Conservation (phyloP, 441 rosid species). For the Euphorbia celastroides region DNA sequence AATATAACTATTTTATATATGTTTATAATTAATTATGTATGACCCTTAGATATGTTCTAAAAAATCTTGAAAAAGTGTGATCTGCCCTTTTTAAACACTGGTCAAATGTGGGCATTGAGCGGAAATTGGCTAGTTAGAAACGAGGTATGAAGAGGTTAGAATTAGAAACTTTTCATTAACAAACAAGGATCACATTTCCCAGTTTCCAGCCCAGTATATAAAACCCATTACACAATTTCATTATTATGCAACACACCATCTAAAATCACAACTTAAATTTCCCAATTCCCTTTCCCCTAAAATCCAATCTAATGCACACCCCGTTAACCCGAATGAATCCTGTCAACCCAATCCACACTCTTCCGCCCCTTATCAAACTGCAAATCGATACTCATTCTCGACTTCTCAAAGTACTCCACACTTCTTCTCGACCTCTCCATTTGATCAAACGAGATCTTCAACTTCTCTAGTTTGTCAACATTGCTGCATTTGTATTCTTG, state of each 20-base stretch:
- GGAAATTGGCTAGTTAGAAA: constrained; percentile 11
- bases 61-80: too few relatives aligned
- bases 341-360: constrained; percentile 84
- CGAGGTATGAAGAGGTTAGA: constrained; percentile 21
- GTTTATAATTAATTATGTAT: too few relatives aligned
- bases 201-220: constrained; percentile 7
- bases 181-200: constrained; percentile 14
- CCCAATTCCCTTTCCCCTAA: not conserved
- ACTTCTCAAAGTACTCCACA: constrained; percentile 81
- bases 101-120: not conserved
- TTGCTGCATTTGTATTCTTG: constrained; percentile 64
- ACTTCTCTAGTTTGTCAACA: constrained; percentile 62
- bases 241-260: constrained; percentile 17
- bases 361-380: constrained; percentile 75
- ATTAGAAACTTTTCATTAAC: constrained; percentile 21
- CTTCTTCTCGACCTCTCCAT: constrained; percentile 75
- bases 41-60: too few relatives aligned
- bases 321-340: constrained; percentile 36
- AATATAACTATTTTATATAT: too few relatives aligned
- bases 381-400: constrained; percentile 69
- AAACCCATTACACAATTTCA: constrained; percentile 13
- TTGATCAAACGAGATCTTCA: constrained; percentile 40
- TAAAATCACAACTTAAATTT: constrained; percentile 7
- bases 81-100: too few relatives aligned
- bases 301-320: constrained; percentile 17